Evolutionary conservation across 805 yeast species (phyloP).

Genomic region (Cyberlindnera misumaiensis): DNA sequence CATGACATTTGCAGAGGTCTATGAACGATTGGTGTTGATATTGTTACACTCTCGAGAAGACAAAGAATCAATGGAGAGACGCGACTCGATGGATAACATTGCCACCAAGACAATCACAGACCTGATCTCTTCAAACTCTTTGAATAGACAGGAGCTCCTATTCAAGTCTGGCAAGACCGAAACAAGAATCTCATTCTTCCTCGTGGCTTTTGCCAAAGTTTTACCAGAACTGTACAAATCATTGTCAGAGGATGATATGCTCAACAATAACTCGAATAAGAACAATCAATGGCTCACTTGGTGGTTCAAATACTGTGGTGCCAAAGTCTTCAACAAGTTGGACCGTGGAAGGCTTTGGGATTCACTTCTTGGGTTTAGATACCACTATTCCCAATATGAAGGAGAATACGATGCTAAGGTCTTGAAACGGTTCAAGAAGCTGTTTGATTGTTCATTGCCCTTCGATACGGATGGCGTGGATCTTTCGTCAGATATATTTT

Average conservation of each 20-base stretch:
- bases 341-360: constrained; percentile 94
- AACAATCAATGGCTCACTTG: constrained; percentile 89
- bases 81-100: constrained; percentile 7
- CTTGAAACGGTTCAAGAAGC: constrained; percentile 16
- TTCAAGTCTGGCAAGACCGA: constrained; percentile 54
- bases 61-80: constrained; percentile 3
- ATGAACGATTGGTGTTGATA: constrained; percentile 70
- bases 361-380: constrained; percentile 70
- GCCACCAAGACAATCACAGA: constrained; percentile 12
- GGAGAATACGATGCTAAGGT: constrained; percentile 14
- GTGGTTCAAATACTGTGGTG: constrained; percentile 92
- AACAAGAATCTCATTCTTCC: constrained; percentile 61
- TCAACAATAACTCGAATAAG: constrained; percentile 40
- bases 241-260: constrained; percentile 73
- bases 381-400: constrained; percentile 23
- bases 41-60: constrained; percentile 45
- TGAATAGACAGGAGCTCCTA: constrained; percentile 28
- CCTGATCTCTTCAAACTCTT: constrained; percentile 11
- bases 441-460: constrained; percentile 8
- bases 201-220: constrained; percentile 51
- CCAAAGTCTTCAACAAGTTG: constrained; percentile 71
- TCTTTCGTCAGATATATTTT: constrained; percentile 13
- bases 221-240: constrained; percentile 74
- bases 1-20: constrained; percentile 58
- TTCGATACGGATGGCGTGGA: constrained; percentile 1